Evolutionary conservation across 345 rosid genomes (phyloP).

Genomic region (Excoecaria agallocha): DNA sequence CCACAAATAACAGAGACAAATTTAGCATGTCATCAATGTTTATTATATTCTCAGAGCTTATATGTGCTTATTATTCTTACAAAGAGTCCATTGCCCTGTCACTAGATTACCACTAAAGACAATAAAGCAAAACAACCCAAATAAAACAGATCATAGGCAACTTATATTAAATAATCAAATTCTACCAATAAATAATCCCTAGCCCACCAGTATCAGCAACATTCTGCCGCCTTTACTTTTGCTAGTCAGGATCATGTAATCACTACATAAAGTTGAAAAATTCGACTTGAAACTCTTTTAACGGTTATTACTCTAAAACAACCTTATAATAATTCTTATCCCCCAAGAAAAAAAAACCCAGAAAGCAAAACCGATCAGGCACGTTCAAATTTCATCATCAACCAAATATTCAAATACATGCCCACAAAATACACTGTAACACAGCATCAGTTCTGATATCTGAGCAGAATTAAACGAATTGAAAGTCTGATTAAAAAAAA

Average conservation of each 20-base stretch:
- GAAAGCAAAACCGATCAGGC: neutral
- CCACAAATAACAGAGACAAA: neutral
- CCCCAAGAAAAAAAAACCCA: conserved; percentile 2
- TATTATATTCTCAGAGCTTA: neutral
- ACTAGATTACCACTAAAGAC: neutral
- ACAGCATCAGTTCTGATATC: neutral
- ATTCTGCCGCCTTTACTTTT: neutral
- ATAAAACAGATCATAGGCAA: neutral
- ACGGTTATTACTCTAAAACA: neutral
- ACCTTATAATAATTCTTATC: neutral
- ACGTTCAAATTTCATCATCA: neutral
- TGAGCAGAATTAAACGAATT: neutral
- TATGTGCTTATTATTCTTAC: neutral
- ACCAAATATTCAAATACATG: neutral
- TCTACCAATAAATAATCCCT: too few species aligned
- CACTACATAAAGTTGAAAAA: neutral
- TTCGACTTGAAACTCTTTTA: neutral
- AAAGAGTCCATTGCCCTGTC: neutral
- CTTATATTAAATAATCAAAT: too few species aligned
- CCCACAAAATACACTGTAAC: neutral
- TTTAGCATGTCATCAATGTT: neutral
- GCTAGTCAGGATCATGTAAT: neutral
- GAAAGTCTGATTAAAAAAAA: neutral
- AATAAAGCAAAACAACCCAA: neutral
- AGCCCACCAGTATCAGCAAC: neutral